Evolutionary conservation across 1,284 basidiomycete genomes (phyloP), one percentile per base, ranked within the genome.

Genomic region (Trichosporon sp.): DNA sequence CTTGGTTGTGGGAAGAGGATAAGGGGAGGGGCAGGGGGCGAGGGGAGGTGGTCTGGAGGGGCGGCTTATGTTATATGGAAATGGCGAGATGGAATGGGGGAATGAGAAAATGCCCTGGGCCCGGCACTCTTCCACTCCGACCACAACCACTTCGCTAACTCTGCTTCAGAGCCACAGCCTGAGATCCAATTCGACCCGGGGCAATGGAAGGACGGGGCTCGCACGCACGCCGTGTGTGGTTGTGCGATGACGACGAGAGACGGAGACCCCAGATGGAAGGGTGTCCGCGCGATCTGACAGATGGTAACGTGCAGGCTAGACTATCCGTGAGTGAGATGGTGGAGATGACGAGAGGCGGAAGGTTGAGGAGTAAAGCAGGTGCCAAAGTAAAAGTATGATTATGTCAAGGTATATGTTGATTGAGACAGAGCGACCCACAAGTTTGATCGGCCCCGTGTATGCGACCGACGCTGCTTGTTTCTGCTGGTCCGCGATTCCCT

Each of bases 371-470:
- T 19, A 19, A 27, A 54, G 49, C 27, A 31, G 21, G 49, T 31
- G 8, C 27, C 31, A 14, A 31, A 54, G 19, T 25, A 25, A 54
- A 54, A 54, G 49, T 54, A 54, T 29, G 25, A 29, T 29, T 25
- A 29, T 54, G 49, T 29, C 21, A 29, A 54, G 49, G 49, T 54
- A 54, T 54, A 54, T 54, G 49, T 54, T 54, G 49, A 16, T 54
- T 54, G 49, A 54, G 49, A 54, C 49, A 29, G 25, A 54, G 14
- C 49, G 49, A 54, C 25, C 49, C 49, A 54, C 49, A 29, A 29
- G 49, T 54, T 54, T 54, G 49, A 54, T 54, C 49, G 49, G 49
- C 49, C 49, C 49, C 25, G 27, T 54, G 49, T 54, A 14, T 54
- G 31, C 31, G 49, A 16, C 49, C 31, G 49, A 54, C 31, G 25